Evolutionary conservation across 2,329 filamentous ascomycete genomes (phyloP).

Genomic region (Raffaelea albimanens): DNA sequence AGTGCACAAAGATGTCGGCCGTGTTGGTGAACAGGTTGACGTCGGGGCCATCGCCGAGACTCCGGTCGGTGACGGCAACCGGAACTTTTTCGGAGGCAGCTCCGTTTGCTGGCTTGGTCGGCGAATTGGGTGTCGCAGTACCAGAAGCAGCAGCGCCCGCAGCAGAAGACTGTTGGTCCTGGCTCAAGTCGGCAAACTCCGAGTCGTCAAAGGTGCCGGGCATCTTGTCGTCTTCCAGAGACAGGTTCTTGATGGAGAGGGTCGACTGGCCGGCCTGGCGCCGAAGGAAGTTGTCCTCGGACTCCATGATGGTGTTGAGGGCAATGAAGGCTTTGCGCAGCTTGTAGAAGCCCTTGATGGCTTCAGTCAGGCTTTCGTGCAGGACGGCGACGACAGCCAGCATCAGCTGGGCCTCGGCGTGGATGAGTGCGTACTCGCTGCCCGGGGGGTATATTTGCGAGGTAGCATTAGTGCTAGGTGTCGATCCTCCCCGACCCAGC

Average conservation of each 20-base stretch:
- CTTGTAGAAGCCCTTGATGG: constrained; percentile 86
- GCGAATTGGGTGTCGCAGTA: too few relatives aligned
- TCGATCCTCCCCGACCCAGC: neutral
- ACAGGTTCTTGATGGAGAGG: constrained; percentile 5
- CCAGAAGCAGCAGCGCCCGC: too few relatives aligned
- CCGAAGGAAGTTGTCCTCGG: constrained; percentile 43
- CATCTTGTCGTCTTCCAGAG: constrained; percentile 22
- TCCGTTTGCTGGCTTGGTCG: too few relatives aligned
- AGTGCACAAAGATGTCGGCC: constrained; percentile 81
- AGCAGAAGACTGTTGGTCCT: too few relatives aligned
- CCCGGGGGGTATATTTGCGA: constrained; percentile 63
- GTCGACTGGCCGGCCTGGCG: neutral
- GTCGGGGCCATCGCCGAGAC: constrained; percentile 29
- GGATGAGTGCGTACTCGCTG: constrained; percentile 76
- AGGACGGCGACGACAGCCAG: constrained; percentile 78
- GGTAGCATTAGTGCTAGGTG: constrained; percentile 14
- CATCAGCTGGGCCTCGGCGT: constrained; percentile 83
- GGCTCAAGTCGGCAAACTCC: constrained; percentile 21
- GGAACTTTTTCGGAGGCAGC: neutral
- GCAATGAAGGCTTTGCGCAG: constrained; percentile 80
- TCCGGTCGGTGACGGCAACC: neutral
- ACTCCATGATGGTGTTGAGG: constrained; percentile 67
- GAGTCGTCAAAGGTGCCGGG: constrained; percentile 27
- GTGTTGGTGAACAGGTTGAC: constrained; percentile 61
- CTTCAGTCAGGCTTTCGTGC: constrained; percentile 88